Base-by-base conservation (phyloP, 164 flowering plant species). In the Vitis rotundifolia region DNA sequence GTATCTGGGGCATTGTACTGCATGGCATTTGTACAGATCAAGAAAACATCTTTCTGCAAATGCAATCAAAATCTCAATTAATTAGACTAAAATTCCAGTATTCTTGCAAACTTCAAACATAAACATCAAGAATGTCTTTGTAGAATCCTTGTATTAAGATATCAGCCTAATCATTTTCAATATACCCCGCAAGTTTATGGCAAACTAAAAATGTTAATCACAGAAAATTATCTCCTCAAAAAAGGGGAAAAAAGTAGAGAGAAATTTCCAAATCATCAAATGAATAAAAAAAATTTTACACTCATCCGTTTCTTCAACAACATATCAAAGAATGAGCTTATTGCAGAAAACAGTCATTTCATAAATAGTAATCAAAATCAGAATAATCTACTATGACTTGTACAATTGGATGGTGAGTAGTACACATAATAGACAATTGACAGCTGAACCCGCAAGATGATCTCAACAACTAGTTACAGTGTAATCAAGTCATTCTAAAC, bases 21-120 rank as follows among this genome's bases (percentile, higher is more conserved):
- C 98, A 91, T 91, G 58, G 98, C 98, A 80, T 93, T 93, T 48
- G 96, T 80, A 75, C 94, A 86, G 37, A 93, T 86, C 66, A 93
- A 80, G 68, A 75, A 85, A 29, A 93, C 84, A 64, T 93, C 98
- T 59, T 72, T 81, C 98, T 93, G 98, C 88, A 85, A 5, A 71
- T 8, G 60, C 9, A 28, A 56, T 22, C 3, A 48, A 49, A 50
- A 53, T 0, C 11, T 15, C 63, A 60, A 54, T 16, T 66, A 16
- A 10, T 22, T 22, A 2, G 6, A 10, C 15, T 6, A 60, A 49
- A 22, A 9, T 15, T 48, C 65, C 8, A 49, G 11, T 13, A 3
- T 49, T 52, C 26, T 58, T 68, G 19, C 26, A 48, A 52, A 68
- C 44, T 31, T 26, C n/a, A 28, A 18, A 71, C 57, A 52, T 16